Evolutionary conservation across 768 basidiomycete genomes (phyloP).

Genomic region (Naganishia kalamii): DNA sequence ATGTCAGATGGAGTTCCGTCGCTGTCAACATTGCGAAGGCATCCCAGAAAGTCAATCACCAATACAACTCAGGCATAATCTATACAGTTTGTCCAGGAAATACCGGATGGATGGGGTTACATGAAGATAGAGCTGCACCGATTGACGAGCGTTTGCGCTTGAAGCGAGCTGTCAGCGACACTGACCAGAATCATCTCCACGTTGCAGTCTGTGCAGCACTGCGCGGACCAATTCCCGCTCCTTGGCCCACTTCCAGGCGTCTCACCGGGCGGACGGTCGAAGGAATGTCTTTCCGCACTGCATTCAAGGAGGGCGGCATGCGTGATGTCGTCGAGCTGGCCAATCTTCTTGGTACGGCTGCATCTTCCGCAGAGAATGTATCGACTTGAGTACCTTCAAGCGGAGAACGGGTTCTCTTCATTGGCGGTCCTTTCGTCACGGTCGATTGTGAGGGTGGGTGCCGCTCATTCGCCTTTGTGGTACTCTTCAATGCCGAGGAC

Average conservation of each 20-base stretch:
- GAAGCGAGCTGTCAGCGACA: too few relatives aligned
- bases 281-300: neutral
- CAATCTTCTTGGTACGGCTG: neutral
- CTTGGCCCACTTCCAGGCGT: slow-evolving; percentile 13
- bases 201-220: neutral
- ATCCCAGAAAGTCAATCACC: too few relatives aligned
- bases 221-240: slow-evolving; percentile 14
- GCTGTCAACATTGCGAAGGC: too few relatives aligned
- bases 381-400: neutral
- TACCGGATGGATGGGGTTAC: too few relatives aligned
- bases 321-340: neutral
- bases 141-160: too few relatives aligned
- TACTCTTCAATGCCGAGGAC: slow-evolving; percentile 1
- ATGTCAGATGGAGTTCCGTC: too few relatives aligned
- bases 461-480: slow-evolving; percentile 9
- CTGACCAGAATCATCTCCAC: neutral
- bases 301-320: neutral
- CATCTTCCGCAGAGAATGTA: neutral
- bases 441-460: neutral
- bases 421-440: neutral
- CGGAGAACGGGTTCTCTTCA: neutral
- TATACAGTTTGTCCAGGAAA: too few relatives aligned
- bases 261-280: neutral
- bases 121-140: too few relatives aligned
- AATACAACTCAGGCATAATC: too few relatives aligned